These are phyloP conservation scores for Zygosaccharomyces sapae DNA, from an alignment of 1,139 yeast genomes.

Conservation along the genomic window DNA sequence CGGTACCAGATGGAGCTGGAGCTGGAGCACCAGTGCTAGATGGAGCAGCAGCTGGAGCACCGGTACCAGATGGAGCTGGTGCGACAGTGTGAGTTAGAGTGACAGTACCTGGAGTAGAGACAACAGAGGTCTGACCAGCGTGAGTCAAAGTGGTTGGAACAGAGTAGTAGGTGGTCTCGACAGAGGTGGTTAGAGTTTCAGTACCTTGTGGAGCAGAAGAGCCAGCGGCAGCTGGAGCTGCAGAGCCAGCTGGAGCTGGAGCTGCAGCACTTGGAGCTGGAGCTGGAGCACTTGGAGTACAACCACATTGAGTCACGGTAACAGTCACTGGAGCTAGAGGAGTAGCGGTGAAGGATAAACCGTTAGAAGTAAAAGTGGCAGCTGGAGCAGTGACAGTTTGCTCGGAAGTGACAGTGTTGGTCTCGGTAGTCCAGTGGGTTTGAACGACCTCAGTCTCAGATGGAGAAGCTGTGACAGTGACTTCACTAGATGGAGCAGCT, in stretches of 20 bases:
- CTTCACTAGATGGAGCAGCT: too few species aligned
- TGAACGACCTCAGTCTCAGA: too few species aligned
- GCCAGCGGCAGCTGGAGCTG: not conserved
- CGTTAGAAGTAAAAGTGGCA: too few species aligned
- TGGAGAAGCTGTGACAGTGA: too few species aligned
- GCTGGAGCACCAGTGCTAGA: constrained; percentile 29
- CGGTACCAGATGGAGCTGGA: constrained; percentile 44
- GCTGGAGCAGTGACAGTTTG: too few species aligned
- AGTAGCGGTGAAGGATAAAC: too few species aligned
- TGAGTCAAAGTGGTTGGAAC: constrained; percentile 49
- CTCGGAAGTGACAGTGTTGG: too few species aligned
- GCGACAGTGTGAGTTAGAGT: constrained; percentile 55
- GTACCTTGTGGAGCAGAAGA: constrained; percentile 10
- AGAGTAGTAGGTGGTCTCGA: constrained; percentile 55
- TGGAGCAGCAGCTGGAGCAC: not conserved
- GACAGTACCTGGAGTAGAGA: constrained; percentile 49
- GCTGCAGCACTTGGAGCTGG: not conserved
- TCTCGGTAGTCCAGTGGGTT: too few species aligned
- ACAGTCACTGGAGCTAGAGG: too few species aligned
- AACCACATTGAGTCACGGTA: too few species aligned
- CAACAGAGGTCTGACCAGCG: constrained; percentile 49
- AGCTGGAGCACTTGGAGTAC: too few species aligned
- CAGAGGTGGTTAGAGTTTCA: constrained; percentile 37
- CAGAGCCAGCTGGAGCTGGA: constrained; percentile 1
- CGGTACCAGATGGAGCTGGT: constrained; percentile 2